These are phyloP conservation scores for Pleurotus giganteus DNA, from an alignment of 768 basidiomycete genomes.

Conservation along the genomic window DNA sequence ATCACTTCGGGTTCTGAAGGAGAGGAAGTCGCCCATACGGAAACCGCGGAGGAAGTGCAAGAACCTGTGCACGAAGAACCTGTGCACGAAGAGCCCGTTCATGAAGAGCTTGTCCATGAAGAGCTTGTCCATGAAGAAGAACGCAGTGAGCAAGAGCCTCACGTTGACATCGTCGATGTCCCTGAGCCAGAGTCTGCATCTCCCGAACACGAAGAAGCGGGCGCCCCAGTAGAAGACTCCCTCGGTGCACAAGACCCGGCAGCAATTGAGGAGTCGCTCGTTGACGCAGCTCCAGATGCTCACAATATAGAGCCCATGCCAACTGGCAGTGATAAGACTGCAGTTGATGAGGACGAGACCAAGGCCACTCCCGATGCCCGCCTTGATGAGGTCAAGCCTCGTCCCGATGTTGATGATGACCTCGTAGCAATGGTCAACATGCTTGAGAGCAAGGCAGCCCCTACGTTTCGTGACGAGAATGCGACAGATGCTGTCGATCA, in stretches of 20 bases:
- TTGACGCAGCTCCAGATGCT: not conserved
- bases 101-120: not conserved
- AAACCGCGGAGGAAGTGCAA: slow-evolving; percentile 1
- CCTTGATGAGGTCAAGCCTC: slow-evolving; percentile 15
- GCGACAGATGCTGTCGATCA: slow-evolving; percentile 53
- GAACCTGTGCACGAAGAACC: slow-evolving; percentile 8
- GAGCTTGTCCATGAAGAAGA: slow-evolving; percentile 4
- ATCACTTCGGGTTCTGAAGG: not conserved
- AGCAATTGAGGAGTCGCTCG: slow-evolving; percentile 5
- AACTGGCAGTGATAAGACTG: slow-evolving; percentile 1
- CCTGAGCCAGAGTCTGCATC: not conserved
- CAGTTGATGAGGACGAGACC: slow-evolving; percentile 2
- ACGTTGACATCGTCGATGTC: not conserved
- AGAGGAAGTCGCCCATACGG: not conserved
- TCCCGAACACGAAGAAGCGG: not conserved
- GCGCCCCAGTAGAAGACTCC: not conserved
- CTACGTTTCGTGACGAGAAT: slow-evolving; percentile 40
- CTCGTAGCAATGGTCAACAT: slow-evolving; percentile 67
- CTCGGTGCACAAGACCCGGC: not conserved
- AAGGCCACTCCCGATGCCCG: slow-evolving; percentile 16
- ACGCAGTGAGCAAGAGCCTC: not conserved
- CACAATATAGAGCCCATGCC: slow-evolving; percentile 2
- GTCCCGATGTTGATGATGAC: slow-evolving; percentile 32
- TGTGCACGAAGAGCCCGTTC: not conserved
- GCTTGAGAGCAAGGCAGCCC: slow-evolving; percentile 45